Percentiles rank a stretch among this genome's conserved stretches.
These are phyloP conservation scores for Galerina marginata DNA, from an alignment of 768 basidiomycete species.

Conservation along the genomic window DNA sequence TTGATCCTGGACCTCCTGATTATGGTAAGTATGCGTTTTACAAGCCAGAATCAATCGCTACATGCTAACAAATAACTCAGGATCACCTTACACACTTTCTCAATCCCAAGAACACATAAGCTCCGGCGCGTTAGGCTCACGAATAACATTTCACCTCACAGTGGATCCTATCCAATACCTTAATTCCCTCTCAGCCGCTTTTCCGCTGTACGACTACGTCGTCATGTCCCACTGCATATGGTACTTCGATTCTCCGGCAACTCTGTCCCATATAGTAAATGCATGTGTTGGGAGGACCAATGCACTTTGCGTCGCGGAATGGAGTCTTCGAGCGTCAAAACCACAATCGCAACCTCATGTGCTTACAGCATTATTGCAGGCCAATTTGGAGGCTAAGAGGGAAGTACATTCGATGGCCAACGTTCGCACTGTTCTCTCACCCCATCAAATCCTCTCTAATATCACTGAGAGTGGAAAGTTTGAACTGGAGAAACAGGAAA, in stretches of 20 bases:
- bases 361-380: constrained; percentile 13
- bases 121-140: constrained; percentile 9
- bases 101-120: constrained; percentile 15
- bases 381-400: constrained; percentile 14
- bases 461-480: constrained; percentile 3
- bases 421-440: constrained; percentile 18
- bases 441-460: constrained; percentile 6
- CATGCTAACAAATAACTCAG: not conserved
- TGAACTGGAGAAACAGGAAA: constrained; percentile 8
- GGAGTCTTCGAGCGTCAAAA: constrained; percentile 6
- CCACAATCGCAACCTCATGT: constrained; percentile 12
- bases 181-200: not conserved
- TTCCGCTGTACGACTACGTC: constrained; percentile 7
- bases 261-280: constrained; percentile 7
- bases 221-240: constrained; percentile 15
- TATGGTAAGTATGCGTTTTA: constrained; percentile 12
- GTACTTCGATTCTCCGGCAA: constrained; percentile 17
- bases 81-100: constrained; percentile 13
- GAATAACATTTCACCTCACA: constrained; percentile 11
- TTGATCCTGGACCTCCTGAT: constrained; percentile 14
- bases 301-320: constrained; percentile 15
- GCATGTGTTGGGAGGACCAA: not conserved
- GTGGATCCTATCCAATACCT: constrained; percentile 9
- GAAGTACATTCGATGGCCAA: constrained; percentile 6
- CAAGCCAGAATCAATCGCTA: no score